phyloP scores from a whole-genome alignment of 306 rosid genomes.

The Ceratonia siliqua region DNA sequence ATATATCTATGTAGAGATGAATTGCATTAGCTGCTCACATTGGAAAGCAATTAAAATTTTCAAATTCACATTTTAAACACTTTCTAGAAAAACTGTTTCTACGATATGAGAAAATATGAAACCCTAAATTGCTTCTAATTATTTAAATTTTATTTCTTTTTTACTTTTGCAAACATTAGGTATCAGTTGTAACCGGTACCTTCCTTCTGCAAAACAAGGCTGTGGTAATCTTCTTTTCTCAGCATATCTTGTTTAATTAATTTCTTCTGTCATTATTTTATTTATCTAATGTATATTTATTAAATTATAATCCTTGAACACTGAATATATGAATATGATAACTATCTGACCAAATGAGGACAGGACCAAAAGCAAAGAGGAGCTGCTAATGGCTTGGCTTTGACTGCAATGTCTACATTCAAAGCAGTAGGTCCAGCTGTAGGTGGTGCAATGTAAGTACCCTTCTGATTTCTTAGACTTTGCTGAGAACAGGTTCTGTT shows the following conservation, averaged over 20 bases:
- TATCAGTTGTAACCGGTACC: conserved; percentile 40
- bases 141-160: neutral
- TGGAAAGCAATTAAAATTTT: no score
- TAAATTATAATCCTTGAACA: no score
- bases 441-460: conserved; percentile 60
- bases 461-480: neutral
- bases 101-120: no score
- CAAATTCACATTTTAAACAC: no score
- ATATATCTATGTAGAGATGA: no score
- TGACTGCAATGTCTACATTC: conserved; percentile 59
- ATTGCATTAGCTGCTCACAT: no score
- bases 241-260: neutral
- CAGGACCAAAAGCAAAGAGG: conserved; percentile 47
- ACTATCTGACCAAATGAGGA: no score
- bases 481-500: neutral
- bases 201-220: conserved; percentile 63
- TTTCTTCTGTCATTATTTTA: neutral
- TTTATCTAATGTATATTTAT: neutral
- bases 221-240: conserved; percentile 50
- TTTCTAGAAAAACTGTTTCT: no score
- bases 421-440: conserved; percentile 66
- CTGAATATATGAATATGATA: no score
- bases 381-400: conserved; percentile 61
- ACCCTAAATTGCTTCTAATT: no score
- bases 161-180: conserved; percentile 28